Evolutionary conservation across 768 basidiomycete genomes (phyloP).

Genomic region (Boletus speciosus): DNA sequence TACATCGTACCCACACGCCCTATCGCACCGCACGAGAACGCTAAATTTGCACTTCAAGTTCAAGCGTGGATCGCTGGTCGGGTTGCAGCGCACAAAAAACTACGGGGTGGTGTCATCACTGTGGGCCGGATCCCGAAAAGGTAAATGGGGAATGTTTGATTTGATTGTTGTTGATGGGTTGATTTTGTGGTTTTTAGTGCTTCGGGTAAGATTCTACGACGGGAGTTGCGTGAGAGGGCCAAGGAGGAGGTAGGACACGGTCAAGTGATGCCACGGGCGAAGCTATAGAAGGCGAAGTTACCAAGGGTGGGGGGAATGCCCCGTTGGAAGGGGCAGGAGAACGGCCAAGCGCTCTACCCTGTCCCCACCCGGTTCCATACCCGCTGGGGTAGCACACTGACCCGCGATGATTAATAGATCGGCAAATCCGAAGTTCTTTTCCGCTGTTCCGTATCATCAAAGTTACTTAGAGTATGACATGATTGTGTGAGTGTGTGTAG

Average conservation of each 20-base stretch:
- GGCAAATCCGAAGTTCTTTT: background rate
- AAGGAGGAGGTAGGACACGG: conserved; percentile 46
- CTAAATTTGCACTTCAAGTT: conserved; percentile 46
- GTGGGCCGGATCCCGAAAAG: conserved; percentile 44
- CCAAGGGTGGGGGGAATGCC: background rate
- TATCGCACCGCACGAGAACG: conserved; percentile 16
- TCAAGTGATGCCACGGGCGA: conserved; percentile 18
- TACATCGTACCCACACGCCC: conserved; percentile 43
- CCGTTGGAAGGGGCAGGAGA: background rate
- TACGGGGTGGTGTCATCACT: conserved; percentile 70
- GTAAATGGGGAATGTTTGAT: conserved; percentile 2
- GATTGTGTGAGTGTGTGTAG: too few relatives aligned
- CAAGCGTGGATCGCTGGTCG: conserved; percentile 63
- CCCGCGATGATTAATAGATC: background rate
- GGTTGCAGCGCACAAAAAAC: conserved; percentile 71
- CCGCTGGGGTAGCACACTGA: background rate
- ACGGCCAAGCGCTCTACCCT: background rate
- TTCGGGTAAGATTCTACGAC: conserved; percentile 83
- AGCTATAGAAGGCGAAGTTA: conserved; percentile 7
- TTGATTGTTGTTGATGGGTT: background rate
- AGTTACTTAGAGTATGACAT: background rate
- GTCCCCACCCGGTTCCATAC: background rate
- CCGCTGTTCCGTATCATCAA: background rate
- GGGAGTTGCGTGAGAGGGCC: conserved; percentile 67
- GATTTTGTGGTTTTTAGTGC: conserved; percentile 44